A percentile compares a stretch with the other conserved stretches of the same genome.
phyloP scores from a whole-genome alignment of 768 basidiomycete genomes.

The Mycena crocata region DNA sequence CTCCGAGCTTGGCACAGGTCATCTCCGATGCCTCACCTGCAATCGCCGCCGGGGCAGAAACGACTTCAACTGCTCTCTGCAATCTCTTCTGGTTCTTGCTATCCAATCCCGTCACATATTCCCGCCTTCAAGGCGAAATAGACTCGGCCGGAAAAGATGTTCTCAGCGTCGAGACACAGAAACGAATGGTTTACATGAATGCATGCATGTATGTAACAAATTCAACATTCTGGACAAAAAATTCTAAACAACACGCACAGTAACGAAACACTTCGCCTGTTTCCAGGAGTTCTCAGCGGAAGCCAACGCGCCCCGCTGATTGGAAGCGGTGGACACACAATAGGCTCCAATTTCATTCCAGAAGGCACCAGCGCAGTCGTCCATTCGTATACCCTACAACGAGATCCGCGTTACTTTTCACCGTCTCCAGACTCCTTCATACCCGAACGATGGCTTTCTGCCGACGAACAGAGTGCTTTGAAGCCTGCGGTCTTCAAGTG shows the following conservation, averaged over 20 bases:
- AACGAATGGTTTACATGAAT: conserved; percentile 44
- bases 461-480: conserved; percentile 31
- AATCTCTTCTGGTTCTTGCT: conserved; percentile 34
- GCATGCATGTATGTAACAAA: conserved; percentile 47
- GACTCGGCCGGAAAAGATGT: conserved; percentile 36
- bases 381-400: conserved; percentile 49
- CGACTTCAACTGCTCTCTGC: conserved; percentile 32
- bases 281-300: conserved; percentile 50
- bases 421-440: conserved; percentile 50
- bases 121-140: conserved; percentile 42
- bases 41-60: conserved; percentile 36
- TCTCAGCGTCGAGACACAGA: conserved; percentile 38
- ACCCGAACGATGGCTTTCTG: conserved; percentile 51
- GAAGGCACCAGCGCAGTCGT: conserved; percentile 52
- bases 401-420: conserved; percentile 51
- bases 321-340: conserved; percentile 43
- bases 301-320: conserved; percentile 46
- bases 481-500: conserved; percentile 33
- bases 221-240: not conserved
- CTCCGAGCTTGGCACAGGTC: conserved; percentile 32
- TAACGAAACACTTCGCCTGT: conserved; percentile 52
- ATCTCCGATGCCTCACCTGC: conserved; percentile 32
- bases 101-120: conserved; percentile 33
- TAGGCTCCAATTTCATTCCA: conserved; percentile 49
- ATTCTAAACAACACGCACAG: conserved; percentile 35